A percentile compares a stretch with the other conserved stretches of the same genome.
Evolutionary conservation across 2,329 filamentous ascomycete species (phyloP).

Genomic region (Calonectria ilicicola): DNA sequence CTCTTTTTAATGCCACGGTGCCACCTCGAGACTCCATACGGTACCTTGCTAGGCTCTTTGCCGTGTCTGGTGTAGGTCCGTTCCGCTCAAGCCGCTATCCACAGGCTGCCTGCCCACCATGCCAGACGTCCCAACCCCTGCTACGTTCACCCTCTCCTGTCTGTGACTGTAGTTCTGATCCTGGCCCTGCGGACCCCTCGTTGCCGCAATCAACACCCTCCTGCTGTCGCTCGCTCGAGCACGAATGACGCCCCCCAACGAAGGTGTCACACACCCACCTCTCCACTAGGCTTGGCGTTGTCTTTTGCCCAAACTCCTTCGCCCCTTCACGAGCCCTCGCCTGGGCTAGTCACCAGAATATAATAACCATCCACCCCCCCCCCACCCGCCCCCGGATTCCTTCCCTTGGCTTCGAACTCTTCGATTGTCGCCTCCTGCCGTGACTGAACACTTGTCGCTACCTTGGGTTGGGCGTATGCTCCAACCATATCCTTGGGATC

Average conservation of each 20-base stretch:
- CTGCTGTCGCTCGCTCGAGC: neutral
- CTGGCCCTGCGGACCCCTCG: conserved; percentile 18
- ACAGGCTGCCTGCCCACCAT: conserved; percentile 8
- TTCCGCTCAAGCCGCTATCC: conserved; percentile 28
- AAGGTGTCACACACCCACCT: conserved; percentile 30
- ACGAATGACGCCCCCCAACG: conserved; percentile 20
- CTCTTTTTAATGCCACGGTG: conserved; percentile 33
- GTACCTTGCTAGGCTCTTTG: conserved; percentile 26
- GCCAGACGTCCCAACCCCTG: neutral
- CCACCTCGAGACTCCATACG: conserved; percentile 37
- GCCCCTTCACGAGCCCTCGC: conserved; percentile 33
- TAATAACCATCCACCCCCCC: conserved; percentile 48
- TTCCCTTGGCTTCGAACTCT: conserved; percentile 44
- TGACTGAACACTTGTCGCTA: conserved; percentile 27
- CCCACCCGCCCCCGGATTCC: conserved; percentile 48
- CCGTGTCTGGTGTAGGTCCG: conserved; percentile 32
- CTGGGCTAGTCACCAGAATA: conserved; percentile 42
- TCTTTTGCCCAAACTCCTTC: conserved; percentile 36
- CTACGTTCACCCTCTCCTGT: conserved; percentile 39
- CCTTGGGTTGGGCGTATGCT: conserved; percentile 33
- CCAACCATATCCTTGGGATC: conserved; percentile 33
- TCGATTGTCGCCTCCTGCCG: conserved; percentile 29
- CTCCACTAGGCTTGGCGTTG: conserved; percentile 35
- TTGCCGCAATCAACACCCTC: neutral
- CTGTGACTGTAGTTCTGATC: conserved; percentile 20